Evolutionary conservation across 805 yeast genomes (phyloP), one percentile per base, ranked within the genome.

Genomic region (Zygosaccharomyces kombuchaensis): DNA sequence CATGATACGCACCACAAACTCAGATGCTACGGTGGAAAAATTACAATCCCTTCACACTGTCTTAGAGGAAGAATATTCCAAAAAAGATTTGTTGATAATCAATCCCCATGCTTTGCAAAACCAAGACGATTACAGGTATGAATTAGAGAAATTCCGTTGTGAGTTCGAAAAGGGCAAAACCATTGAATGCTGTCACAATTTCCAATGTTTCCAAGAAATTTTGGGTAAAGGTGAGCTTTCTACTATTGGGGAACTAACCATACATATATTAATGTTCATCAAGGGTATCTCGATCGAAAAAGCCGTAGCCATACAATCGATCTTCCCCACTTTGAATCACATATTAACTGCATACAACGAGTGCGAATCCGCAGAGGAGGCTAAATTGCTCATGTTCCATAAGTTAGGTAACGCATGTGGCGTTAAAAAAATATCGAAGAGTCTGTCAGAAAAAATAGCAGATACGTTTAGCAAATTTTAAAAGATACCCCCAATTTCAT

Each of bases 201-300:
- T 73, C 56, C 71, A 70, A 37, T 71, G 78, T 9, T 90, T 87
- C 60, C 84, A 82, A 55, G 76, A 75, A 4, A 72, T 82, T 26
- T 66, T 93, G 63, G 78, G 83, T 2, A 93, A 93, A 59, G 73
- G 84, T 2, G 78, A 77, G 21, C 68, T 82, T 70, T 70, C 76
- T 57, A 85, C 96, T 0, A 79, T 87, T 0, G 80, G 79, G 37
- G 96, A 91, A 51, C 67, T 87, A 56, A 91, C 81, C 55, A 67
- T 88, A 1, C 71, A 77, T 36, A 80, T 88, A 82, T 73, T 93
- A 17, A 79, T 89, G 84, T 77, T 89, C 2, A 75, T 85, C 2
- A 75, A 78, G 49, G 99, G 98, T 0, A 72, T 93, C 1, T 80
- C 96, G 0, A 66, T 87, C 25, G 97, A 91, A 51, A 88, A 86